Evolutionary conservation across 2,329 filamentous ascomycete species (phyloP).

Genomic region (Ascosphaera apis): DNA sequence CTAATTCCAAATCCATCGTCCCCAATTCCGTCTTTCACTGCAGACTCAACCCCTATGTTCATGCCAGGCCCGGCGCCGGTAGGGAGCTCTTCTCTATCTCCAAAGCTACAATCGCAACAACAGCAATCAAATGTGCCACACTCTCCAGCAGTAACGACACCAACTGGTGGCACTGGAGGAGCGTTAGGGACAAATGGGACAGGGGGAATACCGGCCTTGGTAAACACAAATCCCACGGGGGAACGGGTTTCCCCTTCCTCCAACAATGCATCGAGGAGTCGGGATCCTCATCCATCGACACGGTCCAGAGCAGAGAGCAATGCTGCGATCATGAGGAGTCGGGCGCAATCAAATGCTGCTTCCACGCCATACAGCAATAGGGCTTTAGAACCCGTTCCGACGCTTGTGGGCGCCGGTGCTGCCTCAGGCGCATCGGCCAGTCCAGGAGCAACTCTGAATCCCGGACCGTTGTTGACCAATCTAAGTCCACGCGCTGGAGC

Average conservation of each 20-base stretch:
- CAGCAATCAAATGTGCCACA: neutral
- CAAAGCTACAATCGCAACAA: neutral
- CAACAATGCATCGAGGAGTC: conserved; percentile 4
- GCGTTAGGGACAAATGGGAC: neutral
- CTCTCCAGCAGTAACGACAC: neutral
- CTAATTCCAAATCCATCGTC: too few relatives aligned
- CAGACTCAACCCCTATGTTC: neutral
- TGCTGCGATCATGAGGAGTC: neutral
- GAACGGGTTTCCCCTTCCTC: conserved; percentile 4
- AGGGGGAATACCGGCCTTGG: neutral
- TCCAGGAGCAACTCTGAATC: neutral
- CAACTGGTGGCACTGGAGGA: neutral
- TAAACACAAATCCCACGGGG: neutral
- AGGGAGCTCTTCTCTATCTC: neutral
- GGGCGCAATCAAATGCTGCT: neutral
- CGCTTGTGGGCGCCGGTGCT: neutral
- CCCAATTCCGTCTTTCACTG: neutral
- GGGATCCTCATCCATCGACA: conserved; percentile 4
- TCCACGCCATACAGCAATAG: neutral
- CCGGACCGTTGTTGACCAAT: neutral
- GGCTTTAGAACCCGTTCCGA: too few relatives aligned
- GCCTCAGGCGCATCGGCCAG: neutral
- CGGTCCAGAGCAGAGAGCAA: conserved; percentile 23
- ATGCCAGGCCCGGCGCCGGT: neutral
- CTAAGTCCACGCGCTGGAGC: neutral